These are phyloP conservation scores for Nakazawaea ambrosiae DNA, from an alignment of 805 yeast genomes.

Conservation along the genomic window DNA sequence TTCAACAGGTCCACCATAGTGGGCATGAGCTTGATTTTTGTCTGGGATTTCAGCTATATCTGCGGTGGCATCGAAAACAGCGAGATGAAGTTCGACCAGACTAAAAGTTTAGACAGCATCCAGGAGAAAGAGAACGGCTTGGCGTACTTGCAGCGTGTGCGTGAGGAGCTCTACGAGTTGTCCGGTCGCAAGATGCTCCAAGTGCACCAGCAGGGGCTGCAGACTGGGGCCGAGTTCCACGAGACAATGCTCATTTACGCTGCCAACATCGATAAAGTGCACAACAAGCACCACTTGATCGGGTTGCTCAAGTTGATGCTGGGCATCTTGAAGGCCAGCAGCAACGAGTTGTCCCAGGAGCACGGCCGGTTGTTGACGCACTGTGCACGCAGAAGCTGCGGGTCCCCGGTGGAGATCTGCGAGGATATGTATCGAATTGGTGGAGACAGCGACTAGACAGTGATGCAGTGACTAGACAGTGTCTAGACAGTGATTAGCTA, in stretches of 20 bases:
- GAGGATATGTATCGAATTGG: slow-evolving; percentile 41
- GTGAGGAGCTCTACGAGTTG: slow-evolving; percentile 30
- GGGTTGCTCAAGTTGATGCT: slow-evolving; percentile 48
- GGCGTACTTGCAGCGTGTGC: slow-evolving; percentile 40
- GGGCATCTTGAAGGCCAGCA: slow-evolving; percentile 29
- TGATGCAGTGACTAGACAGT: no score
- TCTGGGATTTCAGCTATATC: slow-evolving; percentile 48
- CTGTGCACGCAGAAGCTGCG: slow-evolving; percentile 49
- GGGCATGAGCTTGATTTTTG: slow-evolving; percentile 32
- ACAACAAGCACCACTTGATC: slow-evolving; percentile 39
- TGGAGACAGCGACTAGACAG: not conserved
- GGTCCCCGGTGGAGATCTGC: slow-evolving; percentile 37
- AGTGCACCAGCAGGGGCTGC: slow-evolving; percentile 23
- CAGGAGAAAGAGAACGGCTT: slow-evolving; percentile 42
- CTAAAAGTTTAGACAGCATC: slow-evolving; percentile 14
- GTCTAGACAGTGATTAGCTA: no score
- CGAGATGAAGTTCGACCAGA: slow-evolving; percentile 20
- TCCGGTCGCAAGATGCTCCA: slow-evolving; percentile 25
- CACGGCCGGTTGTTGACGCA: slow-evolving; percentile 44
- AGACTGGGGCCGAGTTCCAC: slow-evolving; percentile 31
- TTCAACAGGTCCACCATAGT: slow-evolving; percentile 36
- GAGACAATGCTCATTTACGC: slow-evolving; percentile 35
- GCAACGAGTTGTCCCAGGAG: slow-evolving; percentile 55
- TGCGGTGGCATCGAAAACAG: slow-evolving; percentile 39
- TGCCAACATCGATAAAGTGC: slow-evolving; percentile 28